Base-by-base conservation (phyloP, 2,329 filamentous ascomycete species). In the Domatiomyces catenatus region DNA sequence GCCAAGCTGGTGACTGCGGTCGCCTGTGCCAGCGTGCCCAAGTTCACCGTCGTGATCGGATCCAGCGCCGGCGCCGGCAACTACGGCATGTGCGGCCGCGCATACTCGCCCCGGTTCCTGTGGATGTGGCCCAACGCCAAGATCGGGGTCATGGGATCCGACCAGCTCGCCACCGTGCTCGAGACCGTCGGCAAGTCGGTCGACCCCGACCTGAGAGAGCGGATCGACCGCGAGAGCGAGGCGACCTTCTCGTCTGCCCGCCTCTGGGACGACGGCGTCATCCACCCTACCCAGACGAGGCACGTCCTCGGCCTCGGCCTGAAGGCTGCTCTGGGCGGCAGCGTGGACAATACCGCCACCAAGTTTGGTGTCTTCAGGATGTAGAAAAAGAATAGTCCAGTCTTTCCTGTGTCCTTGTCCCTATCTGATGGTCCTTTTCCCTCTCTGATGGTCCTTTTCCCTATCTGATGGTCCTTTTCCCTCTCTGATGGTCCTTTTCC, bases 101-200 rank as follows among this genome's bases (percentile, higher is more conserved):
- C 92, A 1, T 98, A 95, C 67, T 80, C 79, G n/a, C 90, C 90
- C 0, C 75, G 88, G 10, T 87, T 96, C 66, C 69, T 96, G 54
- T 95, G 87, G 81, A 93, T 90, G 75, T 98, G 92, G 92, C 92
- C 92, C 42, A 94, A 94, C 60, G 88, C 92, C n/a, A 84, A 85
- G 63, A 87, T 94, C 48, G 86, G 86, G 28, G 89, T 98, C 60
- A 98, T 98, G 92, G 92, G 92, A 18, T 77, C 84, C 42, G 90
- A 95, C 69, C 90, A 96, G 71, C 74, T 98, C 36, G 83, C 83
- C 6, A 79, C 83, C 3, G 92, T 98, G 54, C 96, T 98, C 92
- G 86, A 88, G 69, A 85, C 89, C 1, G 90, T 98, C 0, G 89
- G 90, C 7, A 84, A 85, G 68, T 79, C 79, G 53, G 81, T 80